A percentile compares a stretch with the other conserved stretches of the same genome.
These are phyloP conservation scores for Rubus idaeus DNA, from an alignment of 306 rosid genomes.

Conservation along the genomic window DNA sequence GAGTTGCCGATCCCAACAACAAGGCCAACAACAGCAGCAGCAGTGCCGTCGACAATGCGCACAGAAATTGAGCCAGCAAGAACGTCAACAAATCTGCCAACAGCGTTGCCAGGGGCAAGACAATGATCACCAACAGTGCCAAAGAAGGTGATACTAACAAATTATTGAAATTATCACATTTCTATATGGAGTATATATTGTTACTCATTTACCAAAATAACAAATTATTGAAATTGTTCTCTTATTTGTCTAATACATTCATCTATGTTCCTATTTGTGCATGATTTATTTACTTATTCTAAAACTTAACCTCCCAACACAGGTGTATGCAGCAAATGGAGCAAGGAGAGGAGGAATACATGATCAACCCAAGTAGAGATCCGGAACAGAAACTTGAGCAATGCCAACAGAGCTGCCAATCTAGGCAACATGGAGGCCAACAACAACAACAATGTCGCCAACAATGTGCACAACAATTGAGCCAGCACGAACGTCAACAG, in stretches of 20 bases:
- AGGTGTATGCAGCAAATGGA: background rate
- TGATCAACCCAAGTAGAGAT: background rate
- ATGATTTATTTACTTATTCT: background rate
- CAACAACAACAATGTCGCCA: too few species aligned
- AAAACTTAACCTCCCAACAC: background rate
- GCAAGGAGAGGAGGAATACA: too few species aligned
- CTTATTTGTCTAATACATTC: background rate
- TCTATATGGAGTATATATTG: too few species aligned
- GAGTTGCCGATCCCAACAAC: background rate
- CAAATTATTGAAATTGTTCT: background rate
- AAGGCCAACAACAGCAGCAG: background rate
- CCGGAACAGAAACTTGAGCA: background rate
- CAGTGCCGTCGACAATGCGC: background rate
- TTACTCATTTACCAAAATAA: background rate
- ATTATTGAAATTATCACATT: too few species aligned
- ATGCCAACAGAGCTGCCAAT: background rate
- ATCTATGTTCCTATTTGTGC: background rate
- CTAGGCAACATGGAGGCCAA: background rate
- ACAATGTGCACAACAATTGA: too few species aligned
- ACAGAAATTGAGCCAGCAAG: background rate
- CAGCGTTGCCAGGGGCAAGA: constrained; percentile 9
- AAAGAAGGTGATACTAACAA: background rate
- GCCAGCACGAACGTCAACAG: too few species aligned
- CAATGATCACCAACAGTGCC: background rate
- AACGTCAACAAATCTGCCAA: constrained; percentile 6